phyloP scores from a whole-genome alignment of 768 basidiomycete species.

The Auricularia sp. region DNA sequence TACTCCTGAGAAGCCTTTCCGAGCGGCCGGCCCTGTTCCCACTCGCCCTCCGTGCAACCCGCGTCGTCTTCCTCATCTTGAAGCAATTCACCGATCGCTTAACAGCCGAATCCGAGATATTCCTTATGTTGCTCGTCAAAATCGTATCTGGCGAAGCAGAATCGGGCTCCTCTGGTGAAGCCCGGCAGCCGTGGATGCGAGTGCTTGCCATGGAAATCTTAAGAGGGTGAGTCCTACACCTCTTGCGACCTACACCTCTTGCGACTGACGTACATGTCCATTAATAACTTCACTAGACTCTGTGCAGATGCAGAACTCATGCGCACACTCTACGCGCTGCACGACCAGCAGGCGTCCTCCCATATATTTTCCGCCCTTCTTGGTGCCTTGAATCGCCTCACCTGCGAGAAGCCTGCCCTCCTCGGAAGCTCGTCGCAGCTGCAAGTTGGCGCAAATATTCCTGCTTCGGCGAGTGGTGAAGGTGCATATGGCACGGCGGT shows the following conservation, averaged over 20 bases:
- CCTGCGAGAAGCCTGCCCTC: slow-evolving; percentile 79
- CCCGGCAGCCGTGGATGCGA: slow-evolving; percentile 73
- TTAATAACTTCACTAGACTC: slow-evolving; percentile 32
- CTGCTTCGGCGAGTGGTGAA: slow-evolving; percentile 15
- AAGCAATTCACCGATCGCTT: slow-evolving; percentile 84
- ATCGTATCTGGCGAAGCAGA: slow-evolving; percentile 27
- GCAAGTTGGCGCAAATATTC: slow-evolving; percentile 20
- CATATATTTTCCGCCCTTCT: slow-evolving; percentile 70
- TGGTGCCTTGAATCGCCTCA: slow-evolving; percentile 71
- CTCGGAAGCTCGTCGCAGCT: slow-evolving; percentile 75
- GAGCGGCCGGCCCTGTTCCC: slow-evolving; percentile 72
- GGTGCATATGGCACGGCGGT: slow-evolving; percentile 51
- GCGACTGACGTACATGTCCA: neutral
- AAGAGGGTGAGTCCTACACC: slow-evolving; percentile 47
- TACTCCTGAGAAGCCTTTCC: slow-evolving; percentile 77
- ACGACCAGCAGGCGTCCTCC: slow-evolving; percentile 32
- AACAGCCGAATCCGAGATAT: slow-evolving; percentile 74
- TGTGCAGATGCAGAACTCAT: slow-evolving; percentile 74
- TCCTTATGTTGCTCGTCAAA: slow-evolving; percentile 46
- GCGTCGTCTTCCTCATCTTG: slow-evolving; percentile 86
- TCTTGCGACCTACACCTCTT: neutral
- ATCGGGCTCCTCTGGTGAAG: slow-evolving; percentile 30
- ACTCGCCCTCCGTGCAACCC: slow-evolving; percentile 78
- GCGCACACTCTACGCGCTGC: slow-evolving; percentile 70
- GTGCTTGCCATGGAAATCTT: slow-evolving; percentile 90